These are phyloP conservation scores for Chenopodium formosanum DNA, from an alignment of 148 eudicot genomes.

Conservation along the genomic window DNA sequence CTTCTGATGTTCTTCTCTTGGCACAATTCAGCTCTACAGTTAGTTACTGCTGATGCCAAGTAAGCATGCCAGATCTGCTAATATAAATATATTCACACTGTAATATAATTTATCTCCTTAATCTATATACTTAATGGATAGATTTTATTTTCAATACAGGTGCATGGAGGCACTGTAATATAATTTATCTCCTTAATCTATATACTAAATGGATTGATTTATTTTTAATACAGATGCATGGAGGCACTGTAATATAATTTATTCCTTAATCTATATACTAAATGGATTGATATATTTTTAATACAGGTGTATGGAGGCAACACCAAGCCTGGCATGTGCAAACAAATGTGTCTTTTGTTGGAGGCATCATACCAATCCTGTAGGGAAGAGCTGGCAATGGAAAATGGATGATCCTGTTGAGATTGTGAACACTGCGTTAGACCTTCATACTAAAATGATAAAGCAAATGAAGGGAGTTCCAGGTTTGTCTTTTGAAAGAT, in stretches of 20 bases:
- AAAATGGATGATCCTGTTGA: slow-evolving; percentile 94
- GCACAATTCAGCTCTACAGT: background rate
- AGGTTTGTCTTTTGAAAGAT: slow-evolving; percentile 40
- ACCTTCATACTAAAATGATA: slow-evolving; percentile 92
- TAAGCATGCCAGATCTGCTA: background rate
- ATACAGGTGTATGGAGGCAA: slow-evolving; percentile 95
- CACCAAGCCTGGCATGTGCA: slow-evolving; percentile 98
- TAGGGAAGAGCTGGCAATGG: slow-evolving; percentile 93
- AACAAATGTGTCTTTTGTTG: slow-evolving; percentile 98
- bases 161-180: slow-evolving; percentile 73
- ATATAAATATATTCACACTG: background rate
- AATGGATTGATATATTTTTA: slow-evolving; percentile 11
- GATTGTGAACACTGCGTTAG: slow-evolving; percentile 84
- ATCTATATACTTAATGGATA: background rate
- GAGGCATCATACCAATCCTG: slow-evolving; percentile 99
- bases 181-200: too few relatives aligned
- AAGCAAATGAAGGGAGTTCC: slow-evolving; percentile 99
- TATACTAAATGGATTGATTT: slow-evolving; percentile 9
- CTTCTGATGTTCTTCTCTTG: background rate
- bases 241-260: slow-evolving; percentile 40
- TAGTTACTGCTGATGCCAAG: background rate
- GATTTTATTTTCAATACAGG: slow-evolving; percentile 36
- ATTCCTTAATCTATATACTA: background rate
- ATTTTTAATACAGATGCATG: slow-evolving; percentile 68
- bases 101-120: too few relatives aligned